Evolutionary conservation across 805 yeast species (phyloP).

Genomic region (Candida vaughaniae): DNA sequence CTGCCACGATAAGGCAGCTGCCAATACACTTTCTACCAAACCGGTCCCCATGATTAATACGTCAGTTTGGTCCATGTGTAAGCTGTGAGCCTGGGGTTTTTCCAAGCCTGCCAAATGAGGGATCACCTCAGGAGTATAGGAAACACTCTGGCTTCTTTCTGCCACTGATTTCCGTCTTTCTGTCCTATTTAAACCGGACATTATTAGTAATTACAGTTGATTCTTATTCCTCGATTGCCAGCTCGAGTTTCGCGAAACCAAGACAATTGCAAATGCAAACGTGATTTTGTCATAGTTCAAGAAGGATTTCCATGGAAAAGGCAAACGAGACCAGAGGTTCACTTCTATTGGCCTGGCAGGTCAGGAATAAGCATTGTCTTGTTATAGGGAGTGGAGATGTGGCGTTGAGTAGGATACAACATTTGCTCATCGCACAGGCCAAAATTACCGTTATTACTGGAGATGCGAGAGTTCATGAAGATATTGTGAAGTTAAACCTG

Average conservation of each 20-base stretch:
- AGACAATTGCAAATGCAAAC: too few relatives aligned
- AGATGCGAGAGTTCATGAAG: slow-evolving; percentile 24
- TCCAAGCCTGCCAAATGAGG: slow-evolving; percentile 79
- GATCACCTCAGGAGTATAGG: slow-evolving; percentile 46
- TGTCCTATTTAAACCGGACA: slow-evolving; percentile 17
- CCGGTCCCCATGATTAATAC: slow-evolving; percentile 94
- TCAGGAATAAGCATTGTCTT: slow-evolving; percentile 59
- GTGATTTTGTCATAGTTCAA: too few relatives aligned
- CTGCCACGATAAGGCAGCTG: slow-evolving; percentile 96
- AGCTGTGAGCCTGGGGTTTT: slow-evolving; percentile 63
- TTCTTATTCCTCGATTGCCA: too few relatives aligned
- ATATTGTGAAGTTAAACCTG: slow-evolving; percentile 22
- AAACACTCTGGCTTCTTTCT: slow-evolving; percentile 44
- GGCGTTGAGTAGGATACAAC: slow-evolving; percentile 67
- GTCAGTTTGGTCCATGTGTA: slow-evolving; percentile 69
- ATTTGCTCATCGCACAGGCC: slow-evolving; percentile 69
- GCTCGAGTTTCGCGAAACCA: too few relatives aligned
- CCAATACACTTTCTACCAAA: slow-evolving; percentile 78
- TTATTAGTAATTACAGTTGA: too few relatives aligned
- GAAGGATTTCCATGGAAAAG: not conserved
- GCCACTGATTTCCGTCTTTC: slow-evolving; percentile 47
- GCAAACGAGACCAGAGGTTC: slow-evolving; percentile 29
- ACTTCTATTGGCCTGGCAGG: slow-evolving; percentile 72
- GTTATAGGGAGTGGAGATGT: slow-evolving; percentile 82
- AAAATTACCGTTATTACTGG: slow-evolving; percentile 63